Base-by-base conservation (phyloP, 2,329 filamentous ascomycete genomes). In the Penicillium sp. region DNA sequence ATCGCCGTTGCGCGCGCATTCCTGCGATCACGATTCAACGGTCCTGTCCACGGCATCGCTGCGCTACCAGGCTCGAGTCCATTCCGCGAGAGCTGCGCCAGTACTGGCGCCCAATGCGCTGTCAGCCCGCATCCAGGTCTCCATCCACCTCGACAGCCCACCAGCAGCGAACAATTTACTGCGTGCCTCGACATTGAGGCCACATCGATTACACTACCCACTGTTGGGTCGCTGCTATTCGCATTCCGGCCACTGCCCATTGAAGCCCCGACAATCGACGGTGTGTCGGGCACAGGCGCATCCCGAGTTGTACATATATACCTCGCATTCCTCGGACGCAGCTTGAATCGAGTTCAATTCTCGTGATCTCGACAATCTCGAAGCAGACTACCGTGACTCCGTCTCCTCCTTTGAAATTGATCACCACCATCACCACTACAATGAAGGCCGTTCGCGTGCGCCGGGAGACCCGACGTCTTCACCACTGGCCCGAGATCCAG, bases 401-500 rank as follows among this genome's bases (percentile, higher is more conserved):
- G 10, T 45, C 38, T 38, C 14, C 8, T 46, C 7, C 19, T 22
- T 22, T 22, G 1, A 22, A 11, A 35, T 37, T 8, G 14, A 55
- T 55, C 33, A 19, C 35, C n/a, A 14, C n/a, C 37, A 19, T 25
- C n/a, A 14, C n/a, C 42, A 7, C 28, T 30, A 46, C 40, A 55
- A 63, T 59, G 59, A 79, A 77, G 73, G 68, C 73, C 45, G 65
- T 74, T 42, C 64, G 72, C 45, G 60, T 70, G 58, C 68, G 75
- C 59, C 72, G 71, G 51, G 71, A 75, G 61, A 62, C 65, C 4
- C 74, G 74, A 33, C 76, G 78, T 22, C 76, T 82, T 68, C 88
- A 88, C 78, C 84, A 82, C 77, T 89, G 86, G 86, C 86, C 86
- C 2, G 85, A 88, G 73, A 78, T 84, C 52, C 85, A 88, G 69